Evolutionary conservation across 495 filamentous ascomycete species (phyloP).

Genomic region (Neurospora sp.): DNA sequence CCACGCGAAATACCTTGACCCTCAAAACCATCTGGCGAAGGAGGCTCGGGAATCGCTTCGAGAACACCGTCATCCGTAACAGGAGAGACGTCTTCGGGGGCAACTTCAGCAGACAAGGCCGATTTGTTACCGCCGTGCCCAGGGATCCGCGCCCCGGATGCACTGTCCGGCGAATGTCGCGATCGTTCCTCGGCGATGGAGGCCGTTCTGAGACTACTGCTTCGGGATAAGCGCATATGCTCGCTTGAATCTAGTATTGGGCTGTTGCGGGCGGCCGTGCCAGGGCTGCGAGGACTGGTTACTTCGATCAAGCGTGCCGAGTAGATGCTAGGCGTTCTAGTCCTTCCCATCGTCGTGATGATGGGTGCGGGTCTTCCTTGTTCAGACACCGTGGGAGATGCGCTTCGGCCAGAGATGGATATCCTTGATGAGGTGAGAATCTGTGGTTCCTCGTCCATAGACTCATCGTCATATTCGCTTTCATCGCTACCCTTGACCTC

Average conservation of each 20-base stretch:
- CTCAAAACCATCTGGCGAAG: background rate
- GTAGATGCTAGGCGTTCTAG: slow-evolving; percentile 40
- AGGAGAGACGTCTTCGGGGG: background rate
- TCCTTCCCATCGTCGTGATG: slow-evolving; percentile 24
- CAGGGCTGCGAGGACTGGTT: slow-evolving; percentile 35
- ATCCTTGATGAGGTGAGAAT: slow-evolving; percentile 45
- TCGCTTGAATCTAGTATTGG: slow-evolving; percentile 31
- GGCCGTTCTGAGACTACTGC: slow-evolving; percentile 31
- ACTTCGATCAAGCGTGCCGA: slow-evolving; percentile 47
- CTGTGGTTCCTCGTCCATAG: slow-evolving; percentile 40
- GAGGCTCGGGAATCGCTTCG: background rate
- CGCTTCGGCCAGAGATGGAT: slow-evolving; percentile 39
- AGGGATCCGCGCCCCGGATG: slow-evolving; percentile 9
- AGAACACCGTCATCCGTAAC: background rate
- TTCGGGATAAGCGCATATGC: slow-evolving; percentile 22
- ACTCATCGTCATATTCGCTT: slow-evolving; percentile 36
- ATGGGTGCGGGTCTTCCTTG: slow-evolving; percentile 28
- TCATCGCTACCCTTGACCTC: slow-evolving; percentile 26
- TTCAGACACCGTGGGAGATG: slow-evolving; percentile 32
- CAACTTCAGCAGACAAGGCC: slow-evolving; percentile 4
- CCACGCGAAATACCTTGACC: background rate
- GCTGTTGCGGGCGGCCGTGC: slow-evolving; percentile 28
- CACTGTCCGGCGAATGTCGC: slow-evolving; percentile 11
- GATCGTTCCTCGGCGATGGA: slow-evolving; percentile 27
- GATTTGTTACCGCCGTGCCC: slow-evolving; percentile 11